Evolutionary conservation across 352 stramenopile species (phyloP).

Genomic region (Pythium coloratum): DNA sequence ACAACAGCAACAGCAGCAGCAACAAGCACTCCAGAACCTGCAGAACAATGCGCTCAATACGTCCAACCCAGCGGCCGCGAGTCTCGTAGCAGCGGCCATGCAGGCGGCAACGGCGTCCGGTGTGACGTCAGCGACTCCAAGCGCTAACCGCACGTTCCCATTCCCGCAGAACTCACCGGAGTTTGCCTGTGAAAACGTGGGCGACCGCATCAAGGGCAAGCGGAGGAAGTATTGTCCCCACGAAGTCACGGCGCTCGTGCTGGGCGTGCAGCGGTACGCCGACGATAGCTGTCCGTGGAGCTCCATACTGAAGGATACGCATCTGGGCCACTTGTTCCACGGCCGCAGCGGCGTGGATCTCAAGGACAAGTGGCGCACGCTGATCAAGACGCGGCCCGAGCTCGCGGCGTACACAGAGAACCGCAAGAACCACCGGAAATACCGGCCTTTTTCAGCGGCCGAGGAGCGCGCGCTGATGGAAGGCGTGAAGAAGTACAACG

Average conservation of each 20-base stretch:
- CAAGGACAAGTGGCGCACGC: constrained; percentile 83
- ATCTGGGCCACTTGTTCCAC: constrained; percentile 76
- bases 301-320: constrained; percentile 70
- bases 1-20: constrained; percentile 23
- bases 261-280: constrained; percentile 81
- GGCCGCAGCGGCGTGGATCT: constrained; percentile 75
- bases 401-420: constrained; percentile 80
- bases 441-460: constrained; percentile 67
- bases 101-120: constrained; percentile 23
- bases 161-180: constrained; percentile 74
- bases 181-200: constrained; percentile 82
- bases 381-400: constrained; percentile 81
- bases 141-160: constrained; percentile 38
- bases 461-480: constrained; percentile 88
- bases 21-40: constrained; percentile 23
- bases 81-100: constrained; percentile 33
- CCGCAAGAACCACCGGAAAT: constrained; percentile 87
- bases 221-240: constrained; percentile 82
- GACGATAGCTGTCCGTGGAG: constrained; percentile 86
- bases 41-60: constrained; percentile 21
- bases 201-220: constrained; percentile 83
- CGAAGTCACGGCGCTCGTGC: constrained; percentile 78
- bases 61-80: constrained; percentile 12
- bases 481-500: constrained; percentile 84
- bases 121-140: constrained; percentile 7